phyloP scores from a whole-genome alignment of 2,329 filamentous ascomycete species.

The Xylaria hypoxylon region DNA sequence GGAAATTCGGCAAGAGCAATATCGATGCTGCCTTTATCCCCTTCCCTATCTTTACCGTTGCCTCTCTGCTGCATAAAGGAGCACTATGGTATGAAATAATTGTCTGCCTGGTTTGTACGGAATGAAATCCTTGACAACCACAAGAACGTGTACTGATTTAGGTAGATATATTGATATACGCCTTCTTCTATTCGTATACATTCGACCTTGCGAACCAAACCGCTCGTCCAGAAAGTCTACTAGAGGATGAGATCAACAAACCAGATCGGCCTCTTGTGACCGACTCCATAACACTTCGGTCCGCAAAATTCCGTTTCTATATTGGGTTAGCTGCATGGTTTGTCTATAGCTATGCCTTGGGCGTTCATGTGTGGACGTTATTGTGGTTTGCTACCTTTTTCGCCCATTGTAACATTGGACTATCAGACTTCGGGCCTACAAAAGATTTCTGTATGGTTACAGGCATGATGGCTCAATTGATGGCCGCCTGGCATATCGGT shows the following conservation, averaged over 20 bases:
- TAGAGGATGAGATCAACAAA: slow-evolving; percentile 27
- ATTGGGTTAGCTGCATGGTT: slow-evolving; percentile 14
- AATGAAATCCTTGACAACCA: neutral
- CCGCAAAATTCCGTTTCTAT: slow-evolving; percentile 17
- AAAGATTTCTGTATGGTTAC: slow-evolving; percentile 12
- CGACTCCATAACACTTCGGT: slow-evolving; percentile 8
- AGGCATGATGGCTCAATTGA: slow-evolving; percentile 11
- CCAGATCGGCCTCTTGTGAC: slow-evolving; percentile 19
- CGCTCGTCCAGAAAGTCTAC: slow-evolving; percentile 1
- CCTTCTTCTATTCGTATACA: slow-evolving; percentile 15
- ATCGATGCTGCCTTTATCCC: slow-evolving; percentile 4
- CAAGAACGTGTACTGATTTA: neutral
- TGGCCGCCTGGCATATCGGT: slow-evolving; percentile 24
- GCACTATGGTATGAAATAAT: slow-evolving; percentile 4
- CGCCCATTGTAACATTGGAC: neutral
- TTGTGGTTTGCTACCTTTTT: slow-evolving; percentile 18
- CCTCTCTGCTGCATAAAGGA: slow-evolving; percentile 16
- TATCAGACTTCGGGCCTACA: slow-evolving; percentile 19
- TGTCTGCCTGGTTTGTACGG: slow-evolving; percentile 5
- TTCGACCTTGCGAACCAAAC: slow-evolving; percentile 24
- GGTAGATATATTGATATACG: slow-evolving; percentile 19
- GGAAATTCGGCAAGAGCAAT: slow-evolving; percentile 19
- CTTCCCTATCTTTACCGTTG: slow-evolving; percentile 22
- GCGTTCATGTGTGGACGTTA: slow-evolving; percentile 3
- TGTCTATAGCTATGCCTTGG: slow-evolving; percentile 23